Evolutionary conservation across 2,329 filamentous ascomycete species (phyloP).

Genomic region (Fusarium sacchari): DNA sequence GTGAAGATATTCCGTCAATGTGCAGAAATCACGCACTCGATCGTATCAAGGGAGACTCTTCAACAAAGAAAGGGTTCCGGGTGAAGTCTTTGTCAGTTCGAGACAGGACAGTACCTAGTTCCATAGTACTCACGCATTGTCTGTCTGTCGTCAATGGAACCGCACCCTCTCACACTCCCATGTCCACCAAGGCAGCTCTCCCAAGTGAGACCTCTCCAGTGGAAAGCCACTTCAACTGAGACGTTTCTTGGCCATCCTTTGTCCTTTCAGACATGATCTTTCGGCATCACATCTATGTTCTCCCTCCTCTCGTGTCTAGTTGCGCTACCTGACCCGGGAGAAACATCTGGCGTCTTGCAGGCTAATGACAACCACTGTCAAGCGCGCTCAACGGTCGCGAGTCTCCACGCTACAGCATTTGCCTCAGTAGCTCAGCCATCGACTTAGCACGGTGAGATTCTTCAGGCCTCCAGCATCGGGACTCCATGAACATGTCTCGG

Average conservation of each 20-base stretch:
- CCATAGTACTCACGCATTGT: not conserved
- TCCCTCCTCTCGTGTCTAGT: slow-evolving; percentile 16
- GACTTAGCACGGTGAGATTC: not conserved
- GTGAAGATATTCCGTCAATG: slow-evolving; percentile 26
- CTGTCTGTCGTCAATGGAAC: not conserved
- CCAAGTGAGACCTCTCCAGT: slow-evolving; percentile 21
- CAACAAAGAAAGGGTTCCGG: not conserved
- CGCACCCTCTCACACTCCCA: slow-evolving; percentile 14
- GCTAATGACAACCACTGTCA: not conserved
- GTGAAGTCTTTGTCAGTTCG: not conserved
- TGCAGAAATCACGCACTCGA: not conserved
- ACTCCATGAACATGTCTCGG: slow-evolving; percentile 25
- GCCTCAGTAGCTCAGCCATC: not conserved
- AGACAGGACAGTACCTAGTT: not conserved
- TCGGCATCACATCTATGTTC: slow-evolving; percentile 20
- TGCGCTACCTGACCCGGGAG: slow-evolving; percentile 11
- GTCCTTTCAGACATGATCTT: slow-evolving; percentile 24
- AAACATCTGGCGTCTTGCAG: slow-evolving; percentile 8
- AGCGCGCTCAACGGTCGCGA: slow-evolving; percentile 11
- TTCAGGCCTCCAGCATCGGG: not conserved
- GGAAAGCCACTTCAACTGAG: slow-evolving; percentile 25
- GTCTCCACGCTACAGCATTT: slow-evolving; percentile 12
- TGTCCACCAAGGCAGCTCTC: slow-evolving; percentile 13
- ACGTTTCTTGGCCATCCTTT: slow-evolving; percentile 24
- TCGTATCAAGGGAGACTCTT: slow-evolving; percentile 12